Evolutionary conservation across 2,329 filamentous ascomycete species (phyloP).

Genomic region (Microcera coccophila): DNA sequence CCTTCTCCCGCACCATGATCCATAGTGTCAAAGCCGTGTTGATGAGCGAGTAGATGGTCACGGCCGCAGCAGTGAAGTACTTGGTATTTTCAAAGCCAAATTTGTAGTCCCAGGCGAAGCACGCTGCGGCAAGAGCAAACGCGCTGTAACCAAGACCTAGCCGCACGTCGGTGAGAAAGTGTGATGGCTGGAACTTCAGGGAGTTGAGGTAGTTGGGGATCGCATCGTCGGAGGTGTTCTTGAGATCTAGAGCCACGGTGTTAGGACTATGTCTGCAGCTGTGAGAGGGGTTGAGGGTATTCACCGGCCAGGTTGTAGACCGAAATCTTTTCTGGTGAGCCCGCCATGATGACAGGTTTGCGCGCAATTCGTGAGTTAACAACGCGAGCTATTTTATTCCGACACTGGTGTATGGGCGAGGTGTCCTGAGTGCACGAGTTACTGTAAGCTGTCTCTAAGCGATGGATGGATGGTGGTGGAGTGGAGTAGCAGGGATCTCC

Average conservation of each 20-base stretch:
- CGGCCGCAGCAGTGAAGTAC: constrained; percentile 73
- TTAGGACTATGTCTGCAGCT: constrained; percentile 14
- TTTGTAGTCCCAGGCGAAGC: constrained; percentile 89
- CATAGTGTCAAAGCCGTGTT: constrained; percentile 78
- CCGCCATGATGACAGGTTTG: constrained; percentile 29
- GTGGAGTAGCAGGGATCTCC: neutral
- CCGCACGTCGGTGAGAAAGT: constrained; percentile 76
- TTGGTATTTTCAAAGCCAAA: constrained; percentile 86
- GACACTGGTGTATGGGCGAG: constrained; percentile 8
- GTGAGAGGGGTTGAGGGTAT: constrained; percentile 1
- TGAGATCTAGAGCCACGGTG: constrained; percentile 65
- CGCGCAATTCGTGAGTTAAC: too few species aligned
- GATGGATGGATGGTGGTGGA: neutral
- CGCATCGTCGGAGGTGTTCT: constrained; percentile 94
- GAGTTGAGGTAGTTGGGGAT: constrained; percentile 90
- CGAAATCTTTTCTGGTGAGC: constrained; percentile 52
- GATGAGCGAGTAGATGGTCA: constrained; percentile 72
- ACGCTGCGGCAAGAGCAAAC: constrained; percentile 73
- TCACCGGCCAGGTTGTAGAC: constrained; percentile 65
- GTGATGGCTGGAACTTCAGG: constrained; percentile 77
- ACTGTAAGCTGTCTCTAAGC: neutral
- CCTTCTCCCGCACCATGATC: constrained; percentile 79
- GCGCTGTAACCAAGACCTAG: constrained; percentile 79
- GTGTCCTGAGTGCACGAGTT: constrained; percentile 5
- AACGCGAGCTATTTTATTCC: too few species aligned